Conservation (phyloP, 2,329 filamentous ascomycete species). For the Verticillium klebahnii region DNA sequence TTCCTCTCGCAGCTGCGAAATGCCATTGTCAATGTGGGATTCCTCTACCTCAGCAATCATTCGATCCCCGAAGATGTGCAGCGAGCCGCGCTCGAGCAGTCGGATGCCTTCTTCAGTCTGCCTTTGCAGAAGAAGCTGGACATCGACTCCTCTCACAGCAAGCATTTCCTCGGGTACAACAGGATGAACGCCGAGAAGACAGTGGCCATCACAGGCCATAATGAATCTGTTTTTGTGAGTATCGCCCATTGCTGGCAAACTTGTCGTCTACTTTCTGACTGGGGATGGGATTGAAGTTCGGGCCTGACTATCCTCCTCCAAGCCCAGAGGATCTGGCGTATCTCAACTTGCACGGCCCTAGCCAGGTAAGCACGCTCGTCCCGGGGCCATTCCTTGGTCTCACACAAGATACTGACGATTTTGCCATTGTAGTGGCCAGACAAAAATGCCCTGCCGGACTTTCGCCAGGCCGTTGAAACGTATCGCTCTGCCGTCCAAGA, state of each 20-base stretch:
- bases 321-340: neutral
- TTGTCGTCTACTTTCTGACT: neutral
- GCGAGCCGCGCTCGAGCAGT: neutral
- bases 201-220: neutral
- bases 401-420: neutral
- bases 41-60: conserved; percentile 1
- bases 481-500: neutral
- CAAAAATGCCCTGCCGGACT: neutral
- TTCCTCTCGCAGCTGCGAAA: neutral
- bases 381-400: neutral
- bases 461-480: neutral
- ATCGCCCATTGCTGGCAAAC: neutral
- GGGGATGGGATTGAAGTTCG: neutral
- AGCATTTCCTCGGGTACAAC: neutral
- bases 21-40: neutral
- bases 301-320: neutral
- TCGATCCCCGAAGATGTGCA: neutral
- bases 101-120: neutral
- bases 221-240: neutral
- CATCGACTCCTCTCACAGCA: neutral
- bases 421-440: neutral
- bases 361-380: neutral
- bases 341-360: neutral
- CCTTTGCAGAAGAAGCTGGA: neutral
- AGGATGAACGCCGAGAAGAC: neutral